Conservation (phyloP, 2,329 filamentous ascomycete species). For the Ophiocordyceps sinensis region DNA sequence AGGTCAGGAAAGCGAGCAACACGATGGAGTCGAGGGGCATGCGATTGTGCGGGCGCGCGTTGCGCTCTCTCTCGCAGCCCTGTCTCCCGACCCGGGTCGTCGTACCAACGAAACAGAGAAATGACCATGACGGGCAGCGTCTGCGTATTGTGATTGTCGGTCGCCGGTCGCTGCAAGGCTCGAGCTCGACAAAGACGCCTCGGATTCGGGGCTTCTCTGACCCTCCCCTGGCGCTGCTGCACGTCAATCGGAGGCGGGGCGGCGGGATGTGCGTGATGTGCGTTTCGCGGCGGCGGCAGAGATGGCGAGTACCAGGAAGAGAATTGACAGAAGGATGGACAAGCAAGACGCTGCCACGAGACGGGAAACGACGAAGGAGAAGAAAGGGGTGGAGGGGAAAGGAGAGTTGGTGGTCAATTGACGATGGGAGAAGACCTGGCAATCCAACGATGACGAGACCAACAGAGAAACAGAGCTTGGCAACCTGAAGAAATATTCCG, state of each 20-base stretch:
- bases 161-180: not conserved
- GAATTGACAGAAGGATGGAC: not conserved
- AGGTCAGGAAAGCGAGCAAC: no score
- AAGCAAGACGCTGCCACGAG: not conserved
- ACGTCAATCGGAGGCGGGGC: no score
- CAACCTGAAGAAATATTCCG: no score
- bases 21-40: no score
- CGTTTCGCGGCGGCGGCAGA: not conserved
- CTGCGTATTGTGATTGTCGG: not conserved
- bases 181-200: not conserved
- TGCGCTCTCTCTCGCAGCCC: no score
- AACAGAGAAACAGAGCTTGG: no score
- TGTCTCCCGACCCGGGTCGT: not conserved
- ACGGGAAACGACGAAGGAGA: not conserved
- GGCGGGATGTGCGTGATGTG: no score
- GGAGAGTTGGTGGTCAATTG: not conserved
- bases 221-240: no score
- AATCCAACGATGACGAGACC: no score
- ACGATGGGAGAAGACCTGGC: not conserved
- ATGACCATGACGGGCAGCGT: constrained; percentile 4
- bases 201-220: no score
- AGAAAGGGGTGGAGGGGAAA: not conserved
- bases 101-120: constrained; percentile 17
- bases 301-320: not conserved
- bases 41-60: no score